phyloP scores from a whole-genome alignment of 352 stramenopile species.

The Discostella stelligera region DNA sequence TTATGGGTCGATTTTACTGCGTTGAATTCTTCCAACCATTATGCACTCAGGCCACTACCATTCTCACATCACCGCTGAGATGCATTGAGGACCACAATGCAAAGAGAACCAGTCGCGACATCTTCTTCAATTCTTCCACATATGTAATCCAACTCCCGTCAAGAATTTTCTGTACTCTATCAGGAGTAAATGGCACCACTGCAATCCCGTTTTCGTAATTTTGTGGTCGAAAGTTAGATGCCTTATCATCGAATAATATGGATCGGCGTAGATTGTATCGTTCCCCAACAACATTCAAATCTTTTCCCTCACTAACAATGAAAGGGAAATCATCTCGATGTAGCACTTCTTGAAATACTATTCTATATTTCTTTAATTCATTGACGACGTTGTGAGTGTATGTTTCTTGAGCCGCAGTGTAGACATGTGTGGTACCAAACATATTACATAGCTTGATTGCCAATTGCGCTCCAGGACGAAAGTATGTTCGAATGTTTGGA shows the following conservation, averaged over 20 bases:
- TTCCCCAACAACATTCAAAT: constrained; percentile 35
- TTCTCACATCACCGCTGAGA: constrained; percentile 43
- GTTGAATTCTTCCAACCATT: constrained; percentile 15
- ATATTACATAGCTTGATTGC: constrained; percentile 28
- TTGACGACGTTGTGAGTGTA: constrained; percentile 52
- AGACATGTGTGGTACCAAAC: constrained; percentile 39
- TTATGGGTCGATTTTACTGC: constrained; percentile 12
- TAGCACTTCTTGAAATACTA: constrained; percentile 33
- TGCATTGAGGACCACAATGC: constrained; percentile 36
- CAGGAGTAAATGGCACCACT: constrained; percentile 28
- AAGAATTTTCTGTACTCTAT: constrained; percentile 22
- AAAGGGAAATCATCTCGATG: constrained; percentile 42
- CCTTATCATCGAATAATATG: constrained; percentile 54
- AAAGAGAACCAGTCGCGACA: constrained; percentile 40
- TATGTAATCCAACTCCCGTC: constrained; percentile 34
- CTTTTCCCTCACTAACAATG: constrained; percentile 47
- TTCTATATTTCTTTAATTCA: constrained; percentile 32
- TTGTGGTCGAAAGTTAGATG: constrained; percentile 51
- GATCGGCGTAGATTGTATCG: constrained; percentile 29
- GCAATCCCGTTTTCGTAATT: constrained; percentile 46
- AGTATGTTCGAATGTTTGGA: constrained; percentile 53
- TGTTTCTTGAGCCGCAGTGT: constrained; percentile 48
- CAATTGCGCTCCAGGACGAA: constrained; percentile 37
- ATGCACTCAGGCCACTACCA: constrained; percentile 27
- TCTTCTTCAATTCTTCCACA: constrained; percentile 46